Percentiles rank a stretch among this genome's conserved stretches.
These are phyloP conservation scores for Hydnomerulius pinastri DNA, from an alignment of 768 basidiomycete species.

Conservation along the genomic window DNA sequence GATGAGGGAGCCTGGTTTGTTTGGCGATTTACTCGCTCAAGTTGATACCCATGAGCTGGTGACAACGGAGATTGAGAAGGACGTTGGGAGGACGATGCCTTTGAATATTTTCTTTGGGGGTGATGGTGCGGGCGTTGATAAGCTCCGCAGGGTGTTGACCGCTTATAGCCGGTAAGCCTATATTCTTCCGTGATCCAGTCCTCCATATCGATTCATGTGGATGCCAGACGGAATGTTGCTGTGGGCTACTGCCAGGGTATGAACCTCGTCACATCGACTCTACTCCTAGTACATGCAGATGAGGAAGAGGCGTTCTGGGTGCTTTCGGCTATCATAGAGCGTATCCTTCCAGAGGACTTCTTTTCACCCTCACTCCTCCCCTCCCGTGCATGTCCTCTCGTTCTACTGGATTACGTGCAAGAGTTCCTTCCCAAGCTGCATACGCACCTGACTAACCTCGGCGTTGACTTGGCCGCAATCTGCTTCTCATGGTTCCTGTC, in stretches of 20 bases:
- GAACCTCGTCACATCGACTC: slow-evolving; percentile 94
- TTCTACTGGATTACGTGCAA: slow-evolving; percentile 84
- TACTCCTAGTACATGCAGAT: slow-evolving; percentile 88
- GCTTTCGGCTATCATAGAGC: slow-evolving; percentile 84
- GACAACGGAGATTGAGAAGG: slow-evolving; percentile 90
- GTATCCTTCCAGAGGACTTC: slow-evolving; percentile 88
- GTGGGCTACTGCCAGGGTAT: slow-evolving; percentile 97
- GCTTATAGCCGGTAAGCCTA: slow-evolving; percentile 85
- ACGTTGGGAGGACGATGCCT: slow-evolving; percentile 90
- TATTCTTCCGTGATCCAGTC: neutral
- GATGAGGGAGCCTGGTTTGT: slow-evolving; percentile 88
- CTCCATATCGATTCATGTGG: neutral
- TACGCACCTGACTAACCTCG: slow-evolving; percentile 72
- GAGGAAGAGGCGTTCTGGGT: slow-evolving; percentile 99
- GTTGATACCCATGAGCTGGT: slow-evolving; percentile 49
- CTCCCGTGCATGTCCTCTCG: slow-evolving; percentile 91
- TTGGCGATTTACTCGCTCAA: slow-evolving; percentile 76
- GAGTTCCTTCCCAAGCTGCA: slow-evolving; percentile 76
- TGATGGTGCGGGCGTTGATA: slow-evolving; percentile 91
- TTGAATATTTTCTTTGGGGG: slow-evolving; percentile 96
- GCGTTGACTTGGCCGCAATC: slow-evolving; percentile 89
- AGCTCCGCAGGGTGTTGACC: slow-evolving; percentile 83
- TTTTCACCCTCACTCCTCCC: slow-evolving; percentile 91
- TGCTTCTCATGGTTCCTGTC: slow-evolving; percentile 99
- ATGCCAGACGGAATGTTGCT: slow-evolving; percentile 76